Evolutionary conservation across 192 early-diverging fungal genomes (phyloP), one percentile per base, ranked within the genome.

Genomic region (Podila epigama): DNA sequence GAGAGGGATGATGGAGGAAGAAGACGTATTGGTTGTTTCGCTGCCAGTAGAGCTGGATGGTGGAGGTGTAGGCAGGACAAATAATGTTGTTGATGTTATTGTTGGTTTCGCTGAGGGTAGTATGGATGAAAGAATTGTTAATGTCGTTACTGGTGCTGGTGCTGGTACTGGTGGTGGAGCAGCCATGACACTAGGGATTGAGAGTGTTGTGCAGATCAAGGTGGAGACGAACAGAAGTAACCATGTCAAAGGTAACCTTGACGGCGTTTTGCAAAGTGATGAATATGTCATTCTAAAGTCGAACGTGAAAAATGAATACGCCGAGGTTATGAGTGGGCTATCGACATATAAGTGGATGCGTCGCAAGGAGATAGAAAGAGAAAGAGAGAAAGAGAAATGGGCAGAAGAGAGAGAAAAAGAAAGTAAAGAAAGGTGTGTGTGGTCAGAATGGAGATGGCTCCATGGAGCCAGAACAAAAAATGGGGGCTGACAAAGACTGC

Each of bases 91-190:
- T 35, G 61, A 35, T 13, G 48, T 25, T 3, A 40, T 44, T 15
- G 31, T 32, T 48, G n/a, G 18, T 7, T 48, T 48, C 15, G 44
- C n/a, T 10, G 44, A 22, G n/a, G 44, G 44, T 22, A 9, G 44
- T 48, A 22, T 22, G 11, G 44, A 48, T 48, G 44, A 22, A 22
- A 48, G n/a, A 22, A 15, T 16, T 5, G 44, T 9, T 7, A 48
- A 22, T 48, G 11, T 22, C 44, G 15, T 48, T 0, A 22, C 16
- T 20, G 20, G n/a, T 44, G 56, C 5, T 13, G 33, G 4, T 54
- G 31, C 5, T 18, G 52, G n/a, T 55, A 41, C 37, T 35, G 48
- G 25, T 66, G 51, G 37, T 48, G 63, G 44, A 25, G 40, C 63
- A 16, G 51, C 4, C 5, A 51, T 22, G 7, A 40, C 13, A n/a